Base-by-base conservation (phyloP, 495 filamentous ascomycete species). In the Penicillium goetzii region DNA sequence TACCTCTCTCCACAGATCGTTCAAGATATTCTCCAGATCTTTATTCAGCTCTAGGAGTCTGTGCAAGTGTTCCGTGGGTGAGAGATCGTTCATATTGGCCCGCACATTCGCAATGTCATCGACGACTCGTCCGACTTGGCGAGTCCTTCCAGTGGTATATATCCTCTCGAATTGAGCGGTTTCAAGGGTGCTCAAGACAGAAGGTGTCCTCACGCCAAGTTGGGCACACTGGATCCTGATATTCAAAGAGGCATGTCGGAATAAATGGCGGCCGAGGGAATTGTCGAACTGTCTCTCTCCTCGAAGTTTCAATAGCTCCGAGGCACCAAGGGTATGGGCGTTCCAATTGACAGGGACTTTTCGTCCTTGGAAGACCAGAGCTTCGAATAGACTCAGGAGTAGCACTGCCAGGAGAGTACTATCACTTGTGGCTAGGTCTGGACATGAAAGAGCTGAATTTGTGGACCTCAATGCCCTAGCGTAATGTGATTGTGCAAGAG, bases 401-500 rank as follows among this genome's bases (percentile, higher is more conserved):
- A 55, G 15, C 1, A 55, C 32, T 21, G 52, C 30, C 15, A 55
- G 25, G 32, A 55, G 52, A 28, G 52, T 55, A 21, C 52, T 36
- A n/a, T 55, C 32, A 23, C 32, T 36, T 36, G 28, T 36, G 0
- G 52, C 52, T 38, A 36, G 33, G 9, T 36, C 52, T 19, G 52
- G 52, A 14, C 17, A 28, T 21, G 52, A 55, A 36, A 55, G 52
- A 3, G 52, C 30, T 4, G 30, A 25, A n/a, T 55, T 55, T 14
- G 52, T 55, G 1, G 52, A 21, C 32, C 32, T 55, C n/a, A 55
- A 36, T 33, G 52, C 52, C 30, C n/a, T 33, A 6, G 52, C 52
- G 19, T 55, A 55, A 55, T 55, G 52, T 4, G 17, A 15, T 55
- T 55, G 52, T 2, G 52, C 52, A 55, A 55, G 52, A 36, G 52